phyloP scores from a whole-genome alignment of 768 basidiomycete genomes.

The Nevesoporus exiguus region DNA sequence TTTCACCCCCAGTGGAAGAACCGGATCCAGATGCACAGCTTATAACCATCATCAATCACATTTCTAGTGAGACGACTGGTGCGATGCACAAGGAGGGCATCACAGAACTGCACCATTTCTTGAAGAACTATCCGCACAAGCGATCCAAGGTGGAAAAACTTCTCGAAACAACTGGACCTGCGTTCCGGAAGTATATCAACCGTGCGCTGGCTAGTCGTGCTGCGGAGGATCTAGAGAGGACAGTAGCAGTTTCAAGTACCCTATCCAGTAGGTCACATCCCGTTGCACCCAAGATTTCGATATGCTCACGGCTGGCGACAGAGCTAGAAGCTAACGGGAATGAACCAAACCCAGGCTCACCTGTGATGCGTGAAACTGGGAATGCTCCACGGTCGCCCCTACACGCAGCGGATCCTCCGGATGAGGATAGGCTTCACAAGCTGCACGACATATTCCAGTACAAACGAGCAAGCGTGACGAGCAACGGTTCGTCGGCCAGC shows the following conservation, averaged over 20 bases:
- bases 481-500: constrained; percentile 38
- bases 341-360: constrained; percentile 34
- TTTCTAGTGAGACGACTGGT: constrained; percentile 84
- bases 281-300: not conserved
- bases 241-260: constrained; percentile 78
- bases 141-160: constrained; percentile 79
- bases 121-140: constrained; percentile 88
- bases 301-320: constrained; percentile 27
- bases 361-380: constrained; percentile 29
- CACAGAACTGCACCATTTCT: constrained; percentile 88
- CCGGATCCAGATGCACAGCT: constrained; percentile 86
- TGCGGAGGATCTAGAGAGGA: constrained; percentile 81
- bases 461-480: constrained; percentile 57
- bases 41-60: constrained; percentile 78
- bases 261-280: constrained; percentile 59
- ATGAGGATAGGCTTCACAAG: constrained; percentile 66
- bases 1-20: constrained; percentile 61
- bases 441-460: constrained; percentile 84
- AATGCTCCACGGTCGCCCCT: constrained; percentile 36
- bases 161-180: constrained; percentile 83
- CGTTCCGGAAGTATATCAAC: constrained; percentile 89
- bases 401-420: constrained; percentile 33
- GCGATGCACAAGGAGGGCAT: constrained; percentile 92
- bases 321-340: constrained; percentile 60
- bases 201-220: constrained; percentile 84